Conservation (phyloP, 208 protist genomes). For the Wallacemonas rigidus region DNA sequence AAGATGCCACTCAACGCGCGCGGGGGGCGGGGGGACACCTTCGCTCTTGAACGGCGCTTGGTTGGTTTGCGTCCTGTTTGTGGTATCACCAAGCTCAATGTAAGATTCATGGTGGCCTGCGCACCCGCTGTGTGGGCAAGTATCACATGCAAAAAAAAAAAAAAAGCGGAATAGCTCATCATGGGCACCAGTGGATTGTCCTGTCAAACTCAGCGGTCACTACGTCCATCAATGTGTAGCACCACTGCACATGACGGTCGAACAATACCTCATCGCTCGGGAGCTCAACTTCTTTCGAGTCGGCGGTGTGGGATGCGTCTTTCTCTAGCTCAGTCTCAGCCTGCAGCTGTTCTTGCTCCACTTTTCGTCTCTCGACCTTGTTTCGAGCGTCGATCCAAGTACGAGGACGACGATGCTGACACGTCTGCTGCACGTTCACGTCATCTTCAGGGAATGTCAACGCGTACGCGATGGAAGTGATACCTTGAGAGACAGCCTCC, state of each 20-base stretch:
- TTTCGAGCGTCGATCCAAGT: slow-evolving; percentile 66
- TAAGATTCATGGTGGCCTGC: too few species aligned
- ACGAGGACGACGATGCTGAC: slow-evolving; percentile 28
- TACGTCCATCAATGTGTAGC: slow-evolving; percentile 28
- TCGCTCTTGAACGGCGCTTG: too few species aligned
- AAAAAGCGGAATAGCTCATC: not conserved
- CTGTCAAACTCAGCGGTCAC: slow-evolving; percentile 23
- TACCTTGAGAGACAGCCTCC: slow-evolving; percentile 60
- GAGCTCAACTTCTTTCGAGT: not conserved
- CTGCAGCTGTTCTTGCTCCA: slow-evolving; percentile 4
- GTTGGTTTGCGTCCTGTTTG: too few species aligned
- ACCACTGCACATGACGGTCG: slow-evolving; percentile 52
- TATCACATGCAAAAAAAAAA: not conserved
- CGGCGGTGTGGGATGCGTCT: not conserved
- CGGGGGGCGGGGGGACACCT: too few species aligned
- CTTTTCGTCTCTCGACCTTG: slow-evolving; percentile 16
- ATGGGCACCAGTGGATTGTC: not conserved
- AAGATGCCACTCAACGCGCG: too few species aligned
- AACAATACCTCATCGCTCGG: slow-evolving; percentile 41
- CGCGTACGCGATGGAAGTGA: slow-evolving; percentile 58
- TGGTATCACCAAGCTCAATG: too few species aligned
- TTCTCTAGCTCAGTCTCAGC: not conserved
- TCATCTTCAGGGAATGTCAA: slow-evolving; percentile 55
- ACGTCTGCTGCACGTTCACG: slow-evolving; percentile 32
- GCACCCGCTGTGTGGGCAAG: too few species aligned